Percentiles rank a stretch among this genome's conserved stretches.
Conservation (phyloP, 2,329 filamentous ascomycete species). For the Triangularia verruculosa region DNA sequence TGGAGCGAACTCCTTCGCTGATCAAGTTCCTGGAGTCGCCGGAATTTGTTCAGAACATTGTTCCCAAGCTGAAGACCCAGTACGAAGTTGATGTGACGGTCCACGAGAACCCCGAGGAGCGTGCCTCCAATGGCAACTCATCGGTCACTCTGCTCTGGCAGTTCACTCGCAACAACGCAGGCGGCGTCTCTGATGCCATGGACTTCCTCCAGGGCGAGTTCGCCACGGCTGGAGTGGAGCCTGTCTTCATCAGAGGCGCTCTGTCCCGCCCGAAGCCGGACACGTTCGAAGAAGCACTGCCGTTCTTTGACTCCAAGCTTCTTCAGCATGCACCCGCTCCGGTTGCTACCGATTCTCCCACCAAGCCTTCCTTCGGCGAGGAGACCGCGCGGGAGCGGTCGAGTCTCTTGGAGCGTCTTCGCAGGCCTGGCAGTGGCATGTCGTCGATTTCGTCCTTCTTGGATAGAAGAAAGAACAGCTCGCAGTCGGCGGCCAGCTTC, state of each 20-base stretch:
- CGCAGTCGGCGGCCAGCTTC: constrained; percentile 75
- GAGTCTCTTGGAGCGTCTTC: constrained; percentile 84
- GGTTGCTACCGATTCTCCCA: constrained; percentile 81
- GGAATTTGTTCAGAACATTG: constrained; percentile 76
- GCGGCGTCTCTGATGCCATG: constrained; percentile 90
- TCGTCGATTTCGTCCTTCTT: constrained; percentile 94
- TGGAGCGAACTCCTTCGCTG: constrained; percentile 72
- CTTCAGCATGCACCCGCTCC: constrained; percentile 86
- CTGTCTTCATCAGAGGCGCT: constrained; percentile 83
- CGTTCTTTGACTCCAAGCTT: constrained; percentile 95
- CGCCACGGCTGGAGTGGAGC: constrained; percentile 84
- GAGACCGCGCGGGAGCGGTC: constrained; percentile 76
- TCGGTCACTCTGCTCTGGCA: constrained; percentile 67
- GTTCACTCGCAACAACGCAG: constrained; percentile 96
- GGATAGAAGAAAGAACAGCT: constrained; percentile 90
- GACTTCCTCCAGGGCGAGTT: constrained; percentile 87
- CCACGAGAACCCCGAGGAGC: constrained; percentile 59
- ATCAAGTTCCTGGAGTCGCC: constrained; percentile 78
- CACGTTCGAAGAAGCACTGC: constrained; percentile 94
- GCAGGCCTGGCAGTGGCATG: constrained; percentile 85
- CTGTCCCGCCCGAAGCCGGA: constrained; percentile 98
- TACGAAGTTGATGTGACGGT: constrained; percentile 87
- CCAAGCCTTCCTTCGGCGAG: constrained; percentile 78
- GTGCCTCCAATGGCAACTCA: constrained; percentile 54
- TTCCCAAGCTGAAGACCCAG: constrained; percentile 81